These are phyloP conservation scores for Ganoderma lucidum DNA, from an alignment of 1,284 basidiomycete genomes.

Conservation along the genomic window DNA sequence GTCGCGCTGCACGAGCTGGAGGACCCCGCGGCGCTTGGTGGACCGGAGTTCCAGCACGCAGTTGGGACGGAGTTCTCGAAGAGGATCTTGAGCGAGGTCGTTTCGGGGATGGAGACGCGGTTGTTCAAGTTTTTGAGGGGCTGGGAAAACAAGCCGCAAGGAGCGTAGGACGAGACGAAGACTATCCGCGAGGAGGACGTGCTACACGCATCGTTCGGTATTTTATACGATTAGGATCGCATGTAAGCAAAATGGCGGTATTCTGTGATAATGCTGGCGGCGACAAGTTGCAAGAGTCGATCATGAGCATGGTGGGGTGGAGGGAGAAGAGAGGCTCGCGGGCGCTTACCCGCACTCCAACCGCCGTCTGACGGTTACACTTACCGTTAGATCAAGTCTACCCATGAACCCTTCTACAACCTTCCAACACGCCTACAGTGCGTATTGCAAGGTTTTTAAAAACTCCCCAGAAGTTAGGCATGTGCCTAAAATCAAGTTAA, in stretches of 20 bases:
- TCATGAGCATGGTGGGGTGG: not conserved
- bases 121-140: slow-evolving; percentile 8
- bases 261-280: not conserved
- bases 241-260: not conserved
- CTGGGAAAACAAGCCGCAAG: not conserved
- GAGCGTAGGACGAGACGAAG: not conserved
- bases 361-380: too few species aligned
- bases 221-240: not conserved
- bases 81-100: slow-evolving; percentile 1
- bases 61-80: slow-evolving; percentile 7
- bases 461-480: slow-evolving; percentile 3
- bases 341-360: not conserved
- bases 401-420: not conserved
- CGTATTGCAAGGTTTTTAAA: not conserved
- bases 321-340: not conserved
- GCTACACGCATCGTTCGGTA: not conserved
- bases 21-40: not conserved
- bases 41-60: slow-evolving; percentile 8
- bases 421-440: not conserved
- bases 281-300: not conserved
- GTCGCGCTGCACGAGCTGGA: slow-evolving; percentile 10
- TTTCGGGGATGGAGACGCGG: slow-evolving; percentile 6
- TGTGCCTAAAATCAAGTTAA: slow-evolving; percentile 22
- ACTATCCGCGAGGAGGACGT: not conserved
- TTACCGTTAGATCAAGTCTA: not conserved